Conservation (phyloP, 2,329 filamentous ascomycete genomes). For the Aspergillus cejpii region DNA sequence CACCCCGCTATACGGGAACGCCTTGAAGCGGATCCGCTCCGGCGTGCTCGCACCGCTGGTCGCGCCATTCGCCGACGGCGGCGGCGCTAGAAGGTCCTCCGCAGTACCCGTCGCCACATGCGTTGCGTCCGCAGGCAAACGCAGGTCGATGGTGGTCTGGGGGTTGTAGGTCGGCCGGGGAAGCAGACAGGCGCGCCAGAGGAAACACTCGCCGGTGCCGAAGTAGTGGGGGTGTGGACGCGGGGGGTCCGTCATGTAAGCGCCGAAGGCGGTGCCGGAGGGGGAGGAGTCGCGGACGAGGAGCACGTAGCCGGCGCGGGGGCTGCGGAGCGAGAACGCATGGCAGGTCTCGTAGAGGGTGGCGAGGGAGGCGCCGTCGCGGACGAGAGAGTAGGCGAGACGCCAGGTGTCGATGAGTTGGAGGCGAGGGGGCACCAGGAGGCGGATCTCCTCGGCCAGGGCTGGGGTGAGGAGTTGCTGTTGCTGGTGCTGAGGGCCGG, state of each 20-base stretch:
- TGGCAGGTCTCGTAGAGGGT: conserved; percentile 80
- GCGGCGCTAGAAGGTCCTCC: conserved; percentile 17
- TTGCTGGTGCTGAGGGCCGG: conserved; percentile 32
- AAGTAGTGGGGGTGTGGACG: conserved; percentile 79
- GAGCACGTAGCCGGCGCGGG: conserved; percentile 78
- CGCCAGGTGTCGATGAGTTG: conserved; percentile 84
- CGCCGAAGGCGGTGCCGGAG: conserved; percentile 63
- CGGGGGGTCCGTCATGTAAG: conserved; percentile 85
- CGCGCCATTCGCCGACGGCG: conserved; percentile 4
- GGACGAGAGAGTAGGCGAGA: conserved; percentile 80
- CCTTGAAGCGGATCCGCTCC: conserved; percentile 86
- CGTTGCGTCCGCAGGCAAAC: too few relatives aligned
- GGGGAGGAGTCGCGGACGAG: conserved; percentile 66
- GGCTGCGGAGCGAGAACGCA: conserved; percentile 56
- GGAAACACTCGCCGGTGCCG: conserved; percentile 92
- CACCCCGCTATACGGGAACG: conserved; percentile 89
- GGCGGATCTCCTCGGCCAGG: conserved; percentile 85
- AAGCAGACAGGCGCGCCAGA: conserved; percentile 71
- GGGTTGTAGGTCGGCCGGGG: conserved; percentile 62
- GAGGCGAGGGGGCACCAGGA: conserved; percentile 77
- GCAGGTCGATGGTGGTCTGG: conserved; percentile 51
- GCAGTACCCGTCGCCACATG: too few relatives aligned
- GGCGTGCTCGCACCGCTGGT: conserved; percentile 51
- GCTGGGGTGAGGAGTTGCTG: conserved; percentile 60
- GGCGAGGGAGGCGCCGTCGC: conserved; percentile 78